Percentiles rank a stretch among this genome's conserved stretches.
Evolutionary conservation across 495 filamentous ascomycete genomes (phyloP).

Genomic region (Chaetomidium leptoderma): DNA sequence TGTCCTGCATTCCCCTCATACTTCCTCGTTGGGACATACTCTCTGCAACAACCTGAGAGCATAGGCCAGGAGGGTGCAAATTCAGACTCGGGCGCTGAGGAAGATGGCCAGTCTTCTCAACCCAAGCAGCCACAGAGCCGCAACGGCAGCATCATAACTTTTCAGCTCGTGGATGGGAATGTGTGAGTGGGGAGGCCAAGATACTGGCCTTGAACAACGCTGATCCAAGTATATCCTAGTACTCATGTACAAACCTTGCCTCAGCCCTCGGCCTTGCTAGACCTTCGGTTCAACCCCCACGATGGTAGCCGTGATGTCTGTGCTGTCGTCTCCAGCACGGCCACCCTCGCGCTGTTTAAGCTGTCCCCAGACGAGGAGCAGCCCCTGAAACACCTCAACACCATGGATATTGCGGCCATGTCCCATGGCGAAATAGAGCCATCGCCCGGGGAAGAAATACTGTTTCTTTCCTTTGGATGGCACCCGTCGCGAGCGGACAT

Average conservation of each 20-base stretch:
- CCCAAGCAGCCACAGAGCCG: conserved; percentile 50
- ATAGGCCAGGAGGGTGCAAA: conserved; percentile 24
- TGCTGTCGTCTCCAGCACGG: conserved; percentile 70
- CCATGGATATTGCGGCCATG: conserved; percentile 26
- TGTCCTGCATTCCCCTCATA: conserved; percentile 59
- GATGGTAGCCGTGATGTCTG: conserved; percentile 47
- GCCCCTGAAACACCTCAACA: conserved; percentile 34
- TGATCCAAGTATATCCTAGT: conserved; percentile 24
- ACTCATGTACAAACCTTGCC: conserved; percentile 46
- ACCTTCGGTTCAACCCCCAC: conserved; percentile 73
- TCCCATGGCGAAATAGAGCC: conserved; percentile 21
- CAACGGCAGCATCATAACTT: conserved; percentile 68
- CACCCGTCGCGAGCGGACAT: conserved; percentile 47
- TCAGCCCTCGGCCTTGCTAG: conserved; percentile 70
- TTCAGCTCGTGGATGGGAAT: conserved; percentile 45
- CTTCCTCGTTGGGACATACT: conserved; percentile 84
- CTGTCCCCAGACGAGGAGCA: conserved; percentile 20
- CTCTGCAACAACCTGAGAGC: conserved; percentile 55
- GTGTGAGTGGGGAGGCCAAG: conserved; percentile 47
- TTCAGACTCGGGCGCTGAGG: conserved; percentile 32
- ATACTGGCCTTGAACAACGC: not conserved
- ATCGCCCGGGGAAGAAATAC: conserved; percentile 46
- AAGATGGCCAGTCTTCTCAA: conserved; percentile 23
- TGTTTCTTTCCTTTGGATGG: conserved; percentile 72
- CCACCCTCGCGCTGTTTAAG: conserved; percentile 62